Evolutionary conservation across 2,329 filamentous ascomycete genomes (phyloP), one percentile per base, ranked within the genome.

Genomic region (Fusarium sp.): DNA sequence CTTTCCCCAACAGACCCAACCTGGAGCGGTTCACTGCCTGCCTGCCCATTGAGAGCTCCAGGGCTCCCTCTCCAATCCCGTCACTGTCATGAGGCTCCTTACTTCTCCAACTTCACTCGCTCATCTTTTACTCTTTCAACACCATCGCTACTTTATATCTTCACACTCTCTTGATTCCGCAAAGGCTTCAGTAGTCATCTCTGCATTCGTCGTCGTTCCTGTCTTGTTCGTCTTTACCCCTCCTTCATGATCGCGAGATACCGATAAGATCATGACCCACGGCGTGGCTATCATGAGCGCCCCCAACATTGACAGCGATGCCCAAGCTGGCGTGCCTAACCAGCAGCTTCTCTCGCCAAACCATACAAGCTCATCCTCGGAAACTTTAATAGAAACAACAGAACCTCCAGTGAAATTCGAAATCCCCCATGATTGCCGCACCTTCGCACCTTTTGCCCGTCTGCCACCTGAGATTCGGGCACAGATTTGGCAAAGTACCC

Each of bases 381-480:
- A 56, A 10, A 6, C 23, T 1, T 25, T 44, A 17, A 8, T 48
- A 4, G 20, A 48, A 2, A 54, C 39, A 2, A 52, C 51, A 44
- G 54, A 51, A 4, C 17, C 37, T 10, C 54, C 62, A 13, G 46
- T 79, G 55, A 78, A 72, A 33, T 80, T 80, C 48, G 39, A 75
- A 7, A 68, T 79, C 30, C 78, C 77, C 7, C 52, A 71, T 20
- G 58, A 71, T 27, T 79, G 68, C 23, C 76, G 76, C 35, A 69
- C 51, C 25, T 80, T 80, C 56, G 47, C 65, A 4, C 72, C 68
- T 5, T 80, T 80, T 54, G 32, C 67, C 15, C 71, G 63, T n/a
- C 62, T 80, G n/a, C 78, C 78, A 2, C 58, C 74, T 4, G 78
- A 80, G 54, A 71, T 80, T 10, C 78, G 78, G 30, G 70, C 75